Conservation (phyloP, 192 early-diverging fungal genomes). For the Linnemannia hyalina region DNA sequence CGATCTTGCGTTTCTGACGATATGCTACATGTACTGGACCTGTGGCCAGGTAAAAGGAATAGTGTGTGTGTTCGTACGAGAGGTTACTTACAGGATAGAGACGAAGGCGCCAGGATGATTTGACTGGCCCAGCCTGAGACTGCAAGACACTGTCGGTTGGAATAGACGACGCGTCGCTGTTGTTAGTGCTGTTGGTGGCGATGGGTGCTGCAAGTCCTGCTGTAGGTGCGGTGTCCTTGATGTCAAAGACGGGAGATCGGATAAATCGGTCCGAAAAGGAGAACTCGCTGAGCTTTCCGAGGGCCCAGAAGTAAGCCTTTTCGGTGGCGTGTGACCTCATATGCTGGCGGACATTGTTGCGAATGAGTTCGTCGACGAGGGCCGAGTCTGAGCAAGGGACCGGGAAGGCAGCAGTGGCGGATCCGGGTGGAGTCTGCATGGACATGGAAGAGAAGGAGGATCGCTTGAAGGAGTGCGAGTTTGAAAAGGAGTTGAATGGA, state of each 20-base stretch:
- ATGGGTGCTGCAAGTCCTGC: background rate
- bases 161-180: background rate
- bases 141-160: background rate
- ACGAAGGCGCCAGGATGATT: slow-evolving; percentile 46
- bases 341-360: slow-evolving; percentile 24
- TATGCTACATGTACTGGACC: no score
- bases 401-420: slow-evolving; percentile 18
- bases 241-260: slow-evolving; percentile 43
- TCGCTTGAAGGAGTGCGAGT: slow-evolving; percentile 5
- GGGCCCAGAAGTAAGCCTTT: slow-evolving; percentile 42
- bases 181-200: background rate
- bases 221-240: slow-evolving; percentile 13
- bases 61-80: no score
- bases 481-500: slow-evolving; percentile 5
- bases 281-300: slow-evolving; percentile 54
- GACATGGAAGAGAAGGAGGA: slow-evolving; percentile 24
- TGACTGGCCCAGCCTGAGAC: background rate
- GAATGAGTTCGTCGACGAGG: slow-evolving; percentile 35
- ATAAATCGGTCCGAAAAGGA: slow-evolving; percentile 55
- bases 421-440: slow-evolving; percentile 38
- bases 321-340: slow-evolving; percentile 25
- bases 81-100: slow-evolving; percentile 42
- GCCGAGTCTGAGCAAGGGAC: slow-evolving; percentile 38
- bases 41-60: background rate
- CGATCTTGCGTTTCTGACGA: no score